Evolutionary conservation across 2,329 filamentous ascomycete genomes (phyloP).

Genomic region (Neocucurbitaria cava): DNA sequence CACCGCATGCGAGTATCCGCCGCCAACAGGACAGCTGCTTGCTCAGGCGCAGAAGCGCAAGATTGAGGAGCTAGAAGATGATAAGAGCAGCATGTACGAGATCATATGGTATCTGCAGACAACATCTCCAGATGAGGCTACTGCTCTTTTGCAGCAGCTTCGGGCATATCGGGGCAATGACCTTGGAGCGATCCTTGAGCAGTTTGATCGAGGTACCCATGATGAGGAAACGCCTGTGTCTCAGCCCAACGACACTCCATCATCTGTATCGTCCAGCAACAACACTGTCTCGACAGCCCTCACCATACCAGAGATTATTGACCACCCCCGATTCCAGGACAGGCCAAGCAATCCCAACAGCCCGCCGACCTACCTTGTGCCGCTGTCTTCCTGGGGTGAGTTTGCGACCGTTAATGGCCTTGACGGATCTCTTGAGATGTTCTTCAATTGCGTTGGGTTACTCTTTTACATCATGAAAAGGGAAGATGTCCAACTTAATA

Average conservation of each 20-base stretch:
- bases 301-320: neutral
- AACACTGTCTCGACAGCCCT: neutral
- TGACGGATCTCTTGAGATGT: conserved; percentile 9
- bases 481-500: conserved; percentile 10
- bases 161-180: conserved; percentile 9
- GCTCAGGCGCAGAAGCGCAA: conserved; percentile 11
- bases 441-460: conserved; percentile 21
- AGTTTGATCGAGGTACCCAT: conserved; percentile 1
- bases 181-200: conserved; percentile 6
- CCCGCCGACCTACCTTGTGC: neutral
- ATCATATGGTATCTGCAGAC: conserved; percentile 26
- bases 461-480: conserved; percentile 23
- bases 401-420: conserved; percentile 10
- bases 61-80: conserved; percentile 11
- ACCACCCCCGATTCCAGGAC: conserved; percentile 1
- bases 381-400: neutral
- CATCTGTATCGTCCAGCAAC: neutral
- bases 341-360: neutral
- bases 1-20: conserved; percentile 7
- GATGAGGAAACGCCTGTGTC: neutral
- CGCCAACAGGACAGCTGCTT: conserved; percentile 6
- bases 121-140: conserved; percentile 13
- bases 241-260: neutral
- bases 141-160: conserved; percentile 12
- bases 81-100: conserved; percentile 15